A percentile compares a stretch with the other conserved stretches of the same genome.
phyloP scores from a whole-genome alignment of 2,329 filamentous ascomycete species.

The Hyphodiscus sp. region DNA sequence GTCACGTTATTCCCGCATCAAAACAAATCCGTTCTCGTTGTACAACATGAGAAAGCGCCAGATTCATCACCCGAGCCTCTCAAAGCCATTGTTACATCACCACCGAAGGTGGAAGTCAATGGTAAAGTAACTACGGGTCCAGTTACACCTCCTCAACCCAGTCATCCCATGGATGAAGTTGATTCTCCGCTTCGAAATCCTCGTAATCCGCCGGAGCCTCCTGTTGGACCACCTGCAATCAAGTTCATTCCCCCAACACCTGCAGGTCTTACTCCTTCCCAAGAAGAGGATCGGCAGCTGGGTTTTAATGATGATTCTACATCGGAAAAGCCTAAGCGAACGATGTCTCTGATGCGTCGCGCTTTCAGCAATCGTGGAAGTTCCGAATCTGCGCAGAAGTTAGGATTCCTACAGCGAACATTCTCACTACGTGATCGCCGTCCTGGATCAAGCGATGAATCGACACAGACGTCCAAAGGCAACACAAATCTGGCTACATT shows the following conservation, averaged over 20 bases:
- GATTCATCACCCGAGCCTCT: conserved; percentile 1
- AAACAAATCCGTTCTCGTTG: conserved; percentile 56
- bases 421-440: conserved; percentile 24
- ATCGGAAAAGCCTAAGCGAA: conserved; percentile 37
- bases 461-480: conserved; percentile 22
- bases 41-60: conserved; percentile 28
- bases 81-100: conserved; percentile 11
- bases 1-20: conserved; percentile 59
- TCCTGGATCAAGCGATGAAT: conserved; percentile 13
- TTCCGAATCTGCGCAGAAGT: conserved; percentile 40
- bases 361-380: conserved; percentile 46
- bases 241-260: conserved; percentile 59
- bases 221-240: conserved; percentile 47
- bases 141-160: conserved; percentile 46
- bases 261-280: conserved; percentile 49
- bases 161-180: conserved; percentile 44
- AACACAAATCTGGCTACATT: conserved; percentile 24
- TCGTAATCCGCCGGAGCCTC: conserved; percentile 49
- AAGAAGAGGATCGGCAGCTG: conserved; percentile 45
- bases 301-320: conserved; percentile 41
- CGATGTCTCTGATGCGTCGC: conserved; percentile 46
- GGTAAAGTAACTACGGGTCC: conserved; percentile 36
- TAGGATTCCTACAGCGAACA: conserved; percentile 45
- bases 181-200: conserved; percentile 59
- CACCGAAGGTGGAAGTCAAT: conserved; percentile 22